Evolutionary conservation across 2,329 filamentous ascomycete species (phyloP), one percentile per base, ranked within the genome.

Genomic region (Verticillium nonalfalfae): DNA sequence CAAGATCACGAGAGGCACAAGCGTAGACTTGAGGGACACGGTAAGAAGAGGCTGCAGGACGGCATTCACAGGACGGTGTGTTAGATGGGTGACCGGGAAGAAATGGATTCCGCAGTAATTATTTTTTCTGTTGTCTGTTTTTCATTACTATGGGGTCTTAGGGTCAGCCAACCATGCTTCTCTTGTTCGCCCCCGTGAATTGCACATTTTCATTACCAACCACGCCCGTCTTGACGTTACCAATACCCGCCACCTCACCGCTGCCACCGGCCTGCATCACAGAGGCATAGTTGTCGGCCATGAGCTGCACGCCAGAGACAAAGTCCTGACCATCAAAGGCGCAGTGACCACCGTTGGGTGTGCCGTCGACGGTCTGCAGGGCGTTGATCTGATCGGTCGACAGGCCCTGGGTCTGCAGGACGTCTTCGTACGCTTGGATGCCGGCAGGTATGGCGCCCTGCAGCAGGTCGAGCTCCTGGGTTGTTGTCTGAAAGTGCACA

Each of bases 401-500:
- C 38, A 86, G 61, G 0, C 83, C 83, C 1, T 76, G 76, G 13
- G 67, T 64, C 0, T 72, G 65, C 6, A 77, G 83, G 4, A 80
- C 66, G 64, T 80, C 69, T 70, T 85, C 81, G 64, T 82, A 86
- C 1, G 82, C 81, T 34, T 66, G 61, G 35, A 86, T 73, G 13
- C 82, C 76, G 60, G 76, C 68, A 0, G 82, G 83, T 39, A 86
- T 85, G 7, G 75, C 74, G 0, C 66, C 69, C 67, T 85, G 82
- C 52, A 86, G 75, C 9, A 73, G 64, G 2, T 73, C 66, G 3
- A 85, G 75, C 68, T 86, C 84, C 33, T 77, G 71, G 66, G 79
- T 75, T 3, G 82, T 85, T 62, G 76, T 81, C 72, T 86, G 84
- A 70, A 79, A 85, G 69, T 86, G 83, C 21, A 86, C 79, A 59